Evolutionary conservation across 2,329 filamentous ascomycete genomes (phyloP).

Genomic region (Sporothrix inflata): DNA sequence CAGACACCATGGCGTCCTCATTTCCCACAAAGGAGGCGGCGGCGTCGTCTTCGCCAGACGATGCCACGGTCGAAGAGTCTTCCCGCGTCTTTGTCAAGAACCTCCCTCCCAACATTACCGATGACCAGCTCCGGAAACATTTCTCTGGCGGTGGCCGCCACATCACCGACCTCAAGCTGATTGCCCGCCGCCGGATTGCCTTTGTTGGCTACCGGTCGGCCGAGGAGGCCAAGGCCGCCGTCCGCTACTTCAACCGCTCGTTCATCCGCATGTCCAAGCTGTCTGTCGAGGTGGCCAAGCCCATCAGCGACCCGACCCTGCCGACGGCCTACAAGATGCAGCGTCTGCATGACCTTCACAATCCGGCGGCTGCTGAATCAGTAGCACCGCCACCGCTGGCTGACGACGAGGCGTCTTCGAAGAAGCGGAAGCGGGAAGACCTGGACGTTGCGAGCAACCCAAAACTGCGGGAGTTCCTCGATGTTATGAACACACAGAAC

Average conservation of each 20-base stretch:
- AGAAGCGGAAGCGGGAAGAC: slow-evolving; percentile 71
- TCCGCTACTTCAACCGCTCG: slow-evolving; percentile 93
- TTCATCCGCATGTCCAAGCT: slow-evolving; percentile 97
- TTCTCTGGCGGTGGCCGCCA: slow-evolving; percentile 73
- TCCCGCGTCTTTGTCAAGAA: slow-evolving; percentile 80
- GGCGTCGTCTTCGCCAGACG: slow-evolving; percentile 1
- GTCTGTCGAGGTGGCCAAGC: slow-evolving; percentile 81
- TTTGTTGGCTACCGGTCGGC: slow-evolving; percentile 91
- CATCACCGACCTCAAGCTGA: slow-evolving; percentile 90
- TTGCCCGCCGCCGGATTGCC: slow-evolving; percentile 86
- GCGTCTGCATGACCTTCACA: slow-evolving; percentile 28
- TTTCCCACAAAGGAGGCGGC: slow-evolving; percentile 15
- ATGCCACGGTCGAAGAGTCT: slow-evolving; percentile 46
- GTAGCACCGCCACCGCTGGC: slow-evolving; percentile 16
- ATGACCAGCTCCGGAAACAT: slow-evolving; percentile 85
- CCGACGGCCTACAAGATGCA: slow-evolving; percentile 35
- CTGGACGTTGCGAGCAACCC: slow-evolving; percentile 64
- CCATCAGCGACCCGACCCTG: slow-evolving; percentile 54
- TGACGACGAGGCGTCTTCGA: slow-evolving; percentile 45
- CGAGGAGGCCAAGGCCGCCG: slow-evolving; percentile 77
- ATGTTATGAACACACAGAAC: slow-evolving; percentile 71
- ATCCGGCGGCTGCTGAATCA: neutral
- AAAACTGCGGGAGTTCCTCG: slow-evolving; percentile 83
- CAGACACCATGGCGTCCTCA: slow-evolving; percentile 25
- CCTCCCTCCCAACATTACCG: slow-evolving; percentile 81